A percentile compares a stretch with the other conserved stretches of the same genome.
Conservation (phyloP, 345 rosid species). For the Jatropha curcas region DNA sequence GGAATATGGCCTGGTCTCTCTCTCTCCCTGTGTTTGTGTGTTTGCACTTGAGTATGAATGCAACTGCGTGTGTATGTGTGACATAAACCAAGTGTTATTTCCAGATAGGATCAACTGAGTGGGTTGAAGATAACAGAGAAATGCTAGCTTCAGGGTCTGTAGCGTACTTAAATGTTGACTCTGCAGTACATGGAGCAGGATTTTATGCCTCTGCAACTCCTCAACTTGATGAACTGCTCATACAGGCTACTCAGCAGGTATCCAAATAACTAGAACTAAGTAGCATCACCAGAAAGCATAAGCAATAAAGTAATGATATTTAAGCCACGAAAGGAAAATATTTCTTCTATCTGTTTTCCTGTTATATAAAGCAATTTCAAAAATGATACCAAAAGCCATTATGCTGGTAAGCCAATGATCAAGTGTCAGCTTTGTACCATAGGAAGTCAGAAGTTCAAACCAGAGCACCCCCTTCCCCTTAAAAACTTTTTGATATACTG, state of each 20-base stretch:
- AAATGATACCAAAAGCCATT: no score
- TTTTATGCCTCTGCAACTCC: slow-evolving; percentile 73
- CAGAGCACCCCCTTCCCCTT: no score
- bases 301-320: background rate
- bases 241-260: slow-evolving; percentile 65
- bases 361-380: slow-evolving; percentile 2
- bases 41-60: background rate
- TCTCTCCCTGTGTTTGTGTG: slow-evolving; percentile 7
- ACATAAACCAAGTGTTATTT: slow-evolving; percentile 11
- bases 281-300: background rate
- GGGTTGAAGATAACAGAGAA: slow-evolving; percentile 90
- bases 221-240: slow-evolving; percentile 50
- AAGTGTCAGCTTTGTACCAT: no score
- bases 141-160: slow-evolving; percentile 65
- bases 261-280: background rate
- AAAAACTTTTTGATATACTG: no score
- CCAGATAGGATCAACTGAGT: slow-evolving; percentile 88
- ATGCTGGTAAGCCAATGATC: no score
- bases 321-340: background rate
- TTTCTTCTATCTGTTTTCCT: no score
- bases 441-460: no score
- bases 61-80: background rate
- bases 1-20: slow-evolving; percentile 74
- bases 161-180: slow-evolving; percentile 75
- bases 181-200: slow-evolving; percentile 62